These are phyloP conservation scores for Gossypium ekmanianum DNA, from an alignment of 345 rosid species.

Conservation along the genomic window DNA sequence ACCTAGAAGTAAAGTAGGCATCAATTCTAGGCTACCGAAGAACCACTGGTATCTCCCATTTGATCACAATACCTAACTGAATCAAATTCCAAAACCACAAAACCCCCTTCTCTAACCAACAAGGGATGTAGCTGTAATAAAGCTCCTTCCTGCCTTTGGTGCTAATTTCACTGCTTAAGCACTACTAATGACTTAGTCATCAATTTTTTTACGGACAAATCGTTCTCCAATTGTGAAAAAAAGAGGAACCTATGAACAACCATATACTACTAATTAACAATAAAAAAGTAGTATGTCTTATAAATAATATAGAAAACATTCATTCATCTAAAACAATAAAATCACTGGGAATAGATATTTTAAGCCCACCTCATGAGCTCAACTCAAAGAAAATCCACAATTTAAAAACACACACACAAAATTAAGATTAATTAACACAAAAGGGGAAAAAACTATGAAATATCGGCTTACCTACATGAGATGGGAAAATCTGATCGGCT, in stretches of 20 bases:
- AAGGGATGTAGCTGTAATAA: background rate
- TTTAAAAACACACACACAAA: background rate
- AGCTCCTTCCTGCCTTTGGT: background rate
- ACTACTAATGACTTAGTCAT: background rate
- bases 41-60: background rate
- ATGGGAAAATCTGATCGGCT: constrained; percentile 62
- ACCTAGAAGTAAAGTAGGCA: background rate
- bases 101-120: background rate
- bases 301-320: background rate
- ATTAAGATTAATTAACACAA: background rate
- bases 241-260: background rate
- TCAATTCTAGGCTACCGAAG: background rate
- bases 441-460: no score
- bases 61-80: background rate
- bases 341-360: background rate
- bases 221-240: background rate
- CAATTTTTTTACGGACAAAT: background rate
- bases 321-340: background rate
- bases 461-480: constrained; percentile 50
- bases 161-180: background rate
- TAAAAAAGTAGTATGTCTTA: background rate
- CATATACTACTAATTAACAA: background rate
- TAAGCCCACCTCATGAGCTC: background rate
- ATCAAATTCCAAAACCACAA: background rate
- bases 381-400: background rate